Conservation (phyloP, 2,329 filamentous ascomycete genomes). For the Arthrobotrys conoides region DNA sequence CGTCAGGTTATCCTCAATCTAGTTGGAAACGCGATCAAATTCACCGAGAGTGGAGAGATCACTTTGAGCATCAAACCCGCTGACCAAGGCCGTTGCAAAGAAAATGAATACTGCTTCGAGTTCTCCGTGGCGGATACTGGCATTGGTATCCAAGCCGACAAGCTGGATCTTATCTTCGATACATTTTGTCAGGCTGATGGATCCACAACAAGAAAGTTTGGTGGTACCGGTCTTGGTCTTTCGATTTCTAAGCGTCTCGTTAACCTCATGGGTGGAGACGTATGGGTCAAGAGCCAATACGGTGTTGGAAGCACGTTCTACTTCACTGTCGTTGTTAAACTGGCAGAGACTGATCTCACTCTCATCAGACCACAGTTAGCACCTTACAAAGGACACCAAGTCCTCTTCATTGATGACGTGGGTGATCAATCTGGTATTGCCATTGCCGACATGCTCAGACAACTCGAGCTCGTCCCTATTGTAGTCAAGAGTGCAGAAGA, state of each 20-base stretch:
- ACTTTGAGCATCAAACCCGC: conserved; percentile 89
- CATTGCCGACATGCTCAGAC: conserved; percentile 77
- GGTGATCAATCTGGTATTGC: conserved; percentile 80
- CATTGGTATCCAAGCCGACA: conserved; percentile 95
- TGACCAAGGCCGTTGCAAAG: conserved; percentile 75
- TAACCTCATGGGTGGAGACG: conserved; percentile 94
- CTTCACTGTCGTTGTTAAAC: conserved; percentile 92
- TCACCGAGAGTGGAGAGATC: conserved; percentile 96
- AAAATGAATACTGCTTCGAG: conserved; percentile 90
- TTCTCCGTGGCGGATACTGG: conserved; percentile 97
- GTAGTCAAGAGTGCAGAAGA: conserved; percentile 84
- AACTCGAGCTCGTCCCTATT: conserved; percentile 83
- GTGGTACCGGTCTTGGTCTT: conserved; percentile 90
- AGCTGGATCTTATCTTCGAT: conserved; percentile 96
- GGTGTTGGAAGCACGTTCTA: conserved; percentile 94
- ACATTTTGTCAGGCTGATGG: conserved; percentile 99
- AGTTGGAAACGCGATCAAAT: conserved; percentile 98
- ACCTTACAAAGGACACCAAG: conserved; percentile 92
- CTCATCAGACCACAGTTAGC: conserved; percentile 85
- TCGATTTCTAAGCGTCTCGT: conserved; percentile 96
- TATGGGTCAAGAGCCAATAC: conserved; percentile 95
- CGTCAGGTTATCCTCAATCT: conserved; percentile 97
- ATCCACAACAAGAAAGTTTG: conserved; percentile 91
- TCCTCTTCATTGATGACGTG: conserved; percentile 94
- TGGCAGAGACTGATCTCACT: conserved; percentile 82